Percentiles rank a stretch among this genome's conserved stretches.
phyloP scores from a whole-genome alignment of 1,284 basidiomycete genomes.

The Apiotrichum brassicae region DNA sequence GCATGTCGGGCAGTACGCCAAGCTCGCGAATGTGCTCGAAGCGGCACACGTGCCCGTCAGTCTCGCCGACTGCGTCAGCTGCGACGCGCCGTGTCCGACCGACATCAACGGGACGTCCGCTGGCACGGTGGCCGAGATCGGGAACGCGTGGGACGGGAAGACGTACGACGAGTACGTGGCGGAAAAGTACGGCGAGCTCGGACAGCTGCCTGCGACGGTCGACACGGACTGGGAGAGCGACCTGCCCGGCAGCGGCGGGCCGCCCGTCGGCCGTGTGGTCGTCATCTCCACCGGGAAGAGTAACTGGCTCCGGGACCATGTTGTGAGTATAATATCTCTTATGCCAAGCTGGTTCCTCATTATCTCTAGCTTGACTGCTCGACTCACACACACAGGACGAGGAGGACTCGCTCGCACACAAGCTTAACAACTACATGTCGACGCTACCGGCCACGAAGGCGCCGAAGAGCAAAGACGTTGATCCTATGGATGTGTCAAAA shows the following conservation, averaged over 20 bases:
- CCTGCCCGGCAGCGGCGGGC: conserved; percentile 73
- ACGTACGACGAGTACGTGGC: conserved; percentile 29
- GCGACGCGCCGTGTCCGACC: conserved; percentile 62
- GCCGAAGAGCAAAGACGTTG: conserved; percentile 15
- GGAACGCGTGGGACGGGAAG: conserved; percentile 32
- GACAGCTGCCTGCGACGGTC: conserved; percentile 63
- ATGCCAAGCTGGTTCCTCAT: no score
- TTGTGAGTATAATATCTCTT: conserved; percentile 33
- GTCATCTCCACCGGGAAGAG: conserved; percentile 81
- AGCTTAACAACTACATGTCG: conserved; percentile 47
- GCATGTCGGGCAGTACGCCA: no score
- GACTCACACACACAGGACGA: conserved; percentile 53
- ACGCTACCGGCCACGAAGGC: conserved; percentile 17
- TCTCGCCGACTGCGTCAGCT: conserved; percentile 62
- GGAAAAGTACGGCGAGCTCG: conserved; percentile 55
- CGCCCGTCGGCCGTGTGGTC: conserved; percentile 70
- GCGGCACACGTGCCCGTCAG: conserved; percentile 61
- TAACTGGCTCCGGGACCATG: conserved; percentile 76
- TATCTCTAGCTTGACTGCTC: no score
- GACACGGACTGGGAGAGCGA: conserved; percentile 69
- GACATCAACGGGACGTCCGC: conserved; percentile 52
- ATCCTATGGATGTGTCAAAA: conserved; percentile 11
- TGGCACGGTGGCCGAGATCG: conserved; percentile 20
- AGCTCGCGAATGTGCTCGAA: conserved; percentile 44
- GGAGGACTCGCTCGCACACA: conserved; percentile 60